Base-by-base conservation (phyloP, 106 monocot genomes). In the Dendrobium huoshanense region DNA sequence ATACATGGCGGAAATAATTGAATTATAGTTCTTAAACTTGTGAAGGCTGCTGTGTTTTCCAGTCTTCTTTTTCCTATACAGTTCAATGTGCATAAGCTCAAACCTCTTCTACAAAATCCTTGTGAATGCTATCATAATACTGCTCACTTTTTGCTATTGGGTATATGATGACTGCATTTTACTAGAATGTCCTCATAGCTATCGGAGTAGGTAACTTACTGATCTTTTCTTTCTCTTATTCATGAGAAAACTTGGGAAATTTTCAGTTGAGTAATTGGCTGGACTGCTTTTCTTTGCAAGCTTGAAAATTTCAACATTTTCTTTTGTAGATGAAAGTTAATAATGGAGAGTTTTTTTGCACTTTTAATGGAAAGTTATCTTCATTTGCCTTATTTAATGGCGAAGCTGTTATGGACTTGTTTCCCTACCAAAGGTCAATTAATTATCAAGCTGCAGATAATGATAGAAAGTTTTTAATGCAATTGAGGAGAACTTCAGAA, bases 351-450 rank as follows among this genome's bases (percentile, higher is more conserved):
- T 56, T 84, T 27, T 92, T 82, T 58, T 86, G 85, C 75, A 43
- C 77, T 33, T 88, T 81, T 80, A 79, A 85, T 40, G 92, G 92
- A 82, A 88, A 55, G 49, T 43, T 78, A 45, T 94, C 96, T 67
- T 90, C 93, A 73, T 96, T 96, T 89, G 93, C 93, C 41, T 84
- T 96, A 37, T 94, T 87, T 87, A 44, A 87, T 51, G 88, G 90
- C 65, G 81, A 84, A 79, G 54, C 18, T 79, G 19, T 72, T 78
- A 59, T 47, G 44, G 68, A 68, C 11, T 82, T 84, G 43, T 56
- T 13, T 61, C 87, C 93, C n/a, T 96, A 96, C 77, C 92, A 94
- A 48, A 41, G 37, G 68, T 93, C 90, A 65, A 49, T 74, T 6
- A 90, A 79, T 55, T 93, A 86, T 68, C 73, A 75, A 37, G 37